Evolutionary conservation across 2,329 filamentous ascomycete genomes (phyloP).

Genomic region (Trichophyton equinum): DNA sequence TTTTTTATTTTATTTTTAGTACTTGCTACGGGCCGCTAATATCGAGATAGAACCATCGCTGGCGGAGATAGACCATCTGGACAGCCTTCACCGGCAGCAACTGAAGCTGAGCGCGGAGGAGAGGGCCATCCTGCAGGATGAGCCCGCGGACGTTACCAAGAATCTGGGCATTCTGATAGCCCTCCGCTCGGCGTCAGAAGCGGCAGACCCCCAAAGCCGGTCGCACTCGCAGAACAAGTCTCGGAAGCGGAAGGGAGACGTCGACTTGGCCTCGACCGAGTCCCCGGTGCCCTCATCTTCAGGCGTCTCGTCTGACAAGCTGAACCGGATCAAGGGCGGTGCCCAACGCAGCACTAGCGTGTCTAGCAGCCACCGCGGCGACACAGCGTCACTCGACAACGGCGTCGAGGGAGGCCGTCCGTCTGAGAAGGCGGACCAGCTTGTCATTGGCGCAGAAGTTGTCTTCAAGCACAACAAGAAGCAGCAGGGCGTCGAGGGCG

Average conservation of each 20-base stretch:
- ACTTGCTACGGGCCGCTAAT: not conserved
- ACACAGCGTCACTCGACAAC: constrained; percentile 31
- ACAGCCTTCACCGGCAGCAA: constrained; percentile 35
- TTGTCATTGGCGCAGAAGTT: constrained; percentile 37
- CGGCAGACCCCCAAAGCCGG: constrained; percentile 31
- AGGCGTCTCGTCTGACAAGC: constrained; percentile 29
- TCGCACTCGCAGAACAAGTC: constrained; percentile 30
- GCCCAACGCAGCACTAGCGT: constrained; percentile 32
- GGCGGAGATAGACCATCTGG: constrained; percentile 33
- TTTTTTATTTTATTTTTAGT: not conserved
- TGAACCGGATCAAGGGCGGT: constrained; percentile 32
- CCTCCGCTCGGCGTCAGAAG: constrained; percentile 37
- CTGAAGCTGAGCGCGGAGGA: constrained; percentile 38
- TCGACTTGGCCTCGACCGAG: constrained; percentile 33
- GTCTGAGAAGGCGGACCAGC: constrained; percentile 33
- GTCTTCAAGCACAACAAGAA: constrained; percentile 41
- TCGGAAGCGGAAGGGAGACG: constrained; percentile 35
- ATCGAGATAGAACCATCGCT: constrained; percentile 23
- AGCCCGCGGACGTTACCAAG: constrained; percentile 40
- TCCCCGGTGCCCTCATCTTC: constrained; percentile 34
- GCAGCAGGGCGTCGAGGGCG: constrained; percentile 39
- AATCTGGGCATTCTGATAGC: constrained; percentile 38
- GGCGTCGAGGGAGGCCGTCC: constrained; percentile 30
- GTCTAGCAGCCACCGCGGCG: constrained; percentile 31
- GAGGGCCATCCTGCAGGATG: constrained; percentile 35